Percentiles rank a stretch among this genome's conserved stretches.
Conservation (phyloP, 2,329 filamentous ascomycete species). For the Paraconiothyrium sp. region DNA sequence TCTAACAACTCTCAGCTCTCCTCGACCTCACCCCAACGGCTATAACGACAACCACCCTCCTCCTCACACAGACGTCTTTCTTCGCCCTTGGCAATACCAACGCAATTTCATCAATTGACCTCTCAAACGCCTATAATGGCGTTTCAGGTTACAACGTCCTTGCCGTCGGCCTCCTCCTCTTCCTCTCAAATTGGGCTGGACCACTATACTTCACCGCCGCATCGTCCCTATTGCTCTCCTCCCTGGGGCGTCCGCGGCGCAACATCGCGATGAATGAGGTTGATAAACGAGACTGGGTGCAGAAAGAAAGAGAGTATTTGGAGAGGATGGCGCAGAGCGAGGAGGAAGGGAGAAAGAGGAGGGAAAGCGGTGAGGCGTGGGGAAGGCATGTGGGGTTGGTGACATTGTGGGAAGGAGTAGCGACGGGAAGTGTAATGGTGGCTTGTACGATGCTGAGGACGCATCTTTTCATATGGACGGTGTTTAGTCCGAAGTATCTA, state of each 20-base stretch:
- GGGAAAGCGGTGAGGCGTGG: conserved; percentile 25
- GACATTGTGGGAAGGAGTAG: conserved; percentile 75
- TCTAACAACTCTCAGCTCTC: conserved; percentile 33
- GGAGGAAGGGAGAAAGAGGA: conserved; percentile 21
- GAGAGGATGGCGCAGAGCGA: conserved; percentile 31
- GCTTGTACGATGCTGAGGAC: conserved; percentile 85
- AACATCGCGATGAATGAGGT: conserved; percentile 30
- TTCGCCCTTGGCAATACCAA: conserved; percentile 93
- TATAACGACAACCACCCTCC: conserved; percentile 74
- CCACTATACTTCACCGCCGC: conserved; percentile 86
- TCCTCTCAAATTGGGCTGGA: conserved; percentile 90
- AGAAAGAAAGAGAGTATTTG: conserved; percentile 39
- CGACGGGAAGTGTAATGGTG: conserved; percentile 80
- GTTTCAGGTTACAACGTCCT: conserved; percentile 80
- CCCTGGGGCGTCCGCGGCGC: conserved; percentile 26
- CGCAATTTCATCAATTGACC: conserved; percentile 92
- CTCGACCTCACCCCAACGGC: conserved; percentile 62
- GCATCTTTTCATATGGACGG: conserved; percentile 98
- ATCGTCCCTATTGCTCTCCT: conserved; percentile 63
- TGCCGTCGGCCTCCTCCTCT: conserved; percentile 85
- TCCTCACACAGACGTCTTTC: conserved; percentile 84
- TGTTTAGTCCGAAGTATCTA: conserved; percentile 96
- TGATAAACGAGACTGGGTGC: conserved; percentile 41
- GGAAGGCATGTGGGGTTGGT: conserved; percentile 67
- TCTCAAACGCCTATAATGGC: conserved; percentile 95